A percentile compares a stretch with the other conserved stretches of the same genome.
These are phyloP conservation scores for Tolypocladium paradoxum DNA, from an alignment of 2,329 filamentous ascomycete species.

Conservation along the genomic window DNA sequence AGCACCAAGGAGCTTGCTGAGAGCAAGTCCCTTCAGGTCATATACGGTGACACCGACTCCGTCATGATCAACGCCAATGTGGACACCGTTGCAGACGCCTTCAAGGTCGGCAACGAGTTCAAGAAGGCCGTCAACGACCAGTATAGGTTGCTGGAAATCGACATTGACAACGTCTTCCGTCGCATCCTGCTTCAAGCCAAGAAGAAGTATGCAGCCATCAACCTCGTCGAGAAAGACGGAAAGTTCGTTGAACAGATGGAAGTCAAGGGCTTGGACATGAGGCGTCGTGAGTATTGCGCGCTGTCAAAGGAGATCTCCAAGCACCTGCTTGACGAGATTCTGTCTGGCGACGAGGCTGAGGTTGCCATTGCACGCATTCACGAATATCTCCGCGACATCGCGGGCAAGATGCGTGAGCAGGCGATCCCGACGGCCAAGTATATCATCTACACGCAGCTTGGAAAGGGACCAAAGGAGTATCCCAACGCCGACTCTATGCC, in stretches of 20 bases:
- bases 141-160: slow-evolving; percentile 88
- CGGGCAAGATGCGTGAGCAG: slow-evolving; percentile 75
- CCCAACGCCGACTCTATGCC: slow-evolving; percentile 93
- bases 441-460: slow-evolving; percentile 95
- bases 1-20: slow-evolving; percentile 95
- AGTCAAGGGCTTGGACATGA: slow-evolving; percentile 97
- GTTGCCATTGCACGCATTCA: slow-evolving; percentile 82
- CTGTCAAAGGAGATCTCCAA: slow-evolving; percentile 92
- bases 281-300: slow-evolving; percentile 89
- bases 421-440: slow-evolving; percentile 73
- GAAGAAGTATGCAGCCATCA: slow-evolving; percentile 98
- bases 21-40: slow-evolving; percentile 81
- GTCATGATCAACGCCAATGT: slow-evolving; percentile 99
- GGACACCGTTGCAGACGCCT: slow-evolving; percentile 79
- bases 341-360: slow-evolving; percentile 89
- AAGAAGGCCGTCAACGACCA: slow-evolving; percentile 90
- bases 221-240: slow-evolving; percentile 78
- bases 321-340: slow-evolving; percentile 81
- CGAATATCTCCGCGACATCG: slow-evolving; percentile 80
- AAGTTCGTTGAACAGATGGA: slow-evolving; percentile 92
- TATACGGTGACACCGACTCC: slow-evolving; percentile 97
- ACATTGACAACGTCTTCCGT: slow-evolving; percentile 95
- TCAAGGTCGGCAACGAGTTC: slow-evolving; percentile 89
- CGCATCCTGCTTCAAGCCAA: slow-evolving; percentile 90
- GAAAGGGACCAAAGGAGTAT: slow-evolving; percentile 87